phyloP scores from a whole-genome alignment of 805 yeast species.

The Candida wancherniae region DNA sequence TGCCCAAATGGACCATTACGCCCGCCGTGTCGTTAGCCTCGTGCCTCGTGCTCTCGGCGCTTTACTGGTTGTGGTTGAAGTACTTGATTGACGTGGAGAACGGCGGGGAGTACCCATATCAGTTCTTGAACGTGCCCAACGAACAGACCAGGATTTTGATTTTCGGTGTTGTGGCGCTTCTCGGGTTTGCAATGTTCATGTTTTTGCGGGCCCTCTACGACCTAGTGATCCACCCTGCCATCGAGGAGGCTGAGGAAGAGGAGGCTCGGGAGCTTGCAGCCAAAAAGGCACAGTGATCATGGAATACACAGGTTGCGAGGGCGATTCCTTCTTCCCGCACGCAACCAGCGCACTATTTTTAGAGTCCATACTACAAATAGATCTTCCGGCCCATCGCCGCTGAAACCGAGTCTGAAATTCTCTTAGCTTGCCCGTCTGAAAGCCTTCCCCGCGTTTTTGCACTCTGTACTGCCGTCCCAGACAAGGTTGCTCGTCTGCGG shows the following conservation, averaged over 20 bases:
- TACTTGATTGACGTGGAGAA: constrained; percentile 40
- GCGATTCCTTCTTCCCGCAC: no score
- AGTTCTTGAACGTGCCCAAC: constrained; percentile 53
- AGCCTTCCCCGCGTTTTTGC: no score
- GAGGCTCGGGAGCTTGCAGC: no score
- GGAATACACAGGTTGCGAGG: not conserved
- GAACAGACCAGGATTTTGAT: constrained; percentile 42
- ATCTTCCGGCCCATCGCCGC: no score
- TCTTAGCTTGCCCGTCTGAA: no score
- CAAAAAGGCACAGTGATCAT: not conserved
- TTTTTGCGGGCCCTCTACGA: constrained; percentile 25
- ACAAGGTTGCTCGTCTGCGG: not conserved
- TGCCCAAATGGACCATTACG: constrained; percentile 40
- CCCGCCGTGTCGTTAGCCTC: constrained; percentile 35
- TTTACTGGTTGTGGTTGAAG: constrained; percentile 53
- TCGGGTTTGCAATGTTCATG: constrained; percentile 29
- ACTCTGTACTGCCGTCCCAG: no score
- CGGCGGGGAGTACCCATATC: constrained; percentile 60
- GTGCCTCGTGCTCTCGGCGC: constrained; percentile 35
- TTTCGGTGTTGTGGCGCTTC: constrained; percentile 41
- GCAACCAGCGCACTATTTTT: no score
- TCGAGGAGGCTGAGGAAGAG: not conserved
- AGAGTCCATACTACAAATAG: no score
- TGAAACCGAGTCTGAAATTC: no score
- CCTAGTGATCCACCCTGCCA: constrained; percentile 5